A percentile compares a stretch with the other conserved stretches of the same genome.
Evolutionary conservation across 2,329 filamentous ascomycete species (phyloP).

Genomic region (Chrysoporthe deuterocubensis): DNA sequence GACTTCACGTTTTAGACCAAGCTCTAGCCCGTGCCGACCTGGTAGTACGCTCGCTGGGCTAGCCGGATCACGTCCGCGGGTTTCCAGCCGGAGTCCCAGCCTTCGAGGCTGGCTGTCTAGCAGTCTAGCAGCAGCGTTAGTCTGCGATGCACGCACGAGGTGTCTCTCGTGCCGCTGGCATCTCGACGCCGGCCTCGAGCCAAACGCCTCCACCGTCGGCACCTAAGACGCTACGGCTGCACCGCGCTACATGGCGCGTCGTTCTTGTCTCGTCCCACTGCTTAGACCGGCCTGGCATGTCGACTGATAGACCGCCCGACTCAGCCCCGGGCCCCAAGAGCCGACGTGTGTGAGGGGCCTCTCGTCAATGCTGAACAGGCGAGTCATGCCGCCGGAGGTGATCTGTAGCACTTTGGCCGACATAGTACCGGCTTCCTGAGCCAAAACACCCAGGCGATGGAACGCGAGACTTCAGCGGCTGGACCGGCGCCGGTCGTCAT

Average conservation of each 20-base stretch:
- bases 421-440: neutral
- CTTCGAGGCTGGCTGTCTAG: neutral
- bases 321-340: neutral
- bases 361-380: neutral
- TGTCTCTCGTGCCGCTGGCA: neutral
- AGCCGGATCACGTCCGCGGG: neutral
- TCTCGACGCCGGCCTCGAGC: conserved; percentile 1
- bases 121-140: neutral
- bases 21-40: neutral
- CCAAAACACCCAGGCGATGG: neutral
- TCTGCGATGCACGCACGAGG: neutral
- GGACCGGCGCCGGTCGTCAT: neutral
- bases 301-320: neutral
- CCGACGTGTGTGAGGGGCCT: neutral
- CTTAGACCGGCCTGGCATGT: neutral
- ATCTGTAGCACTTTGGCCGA: neutral
- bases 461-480: conserved; percentile 3
- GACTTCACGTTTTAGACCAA: too few species aligned
- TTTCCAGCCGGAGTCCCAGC: neutral
- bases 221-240: neutral
- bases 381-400: neutral
- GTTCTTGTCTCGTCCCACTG: neutral
- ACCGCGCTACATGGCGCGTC: conserved; percentile 6
- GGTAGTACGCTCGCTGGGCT: neutral
- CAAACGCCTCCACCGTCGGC: neutral